Percentiles rank a stretch among this genome's conserved stretches.
These are phyloP conservation scores for Umbelopsis isabellina DNA, from an alignment of 192 early-diverging fungal species.

Conservation along the genomic window DNA sequence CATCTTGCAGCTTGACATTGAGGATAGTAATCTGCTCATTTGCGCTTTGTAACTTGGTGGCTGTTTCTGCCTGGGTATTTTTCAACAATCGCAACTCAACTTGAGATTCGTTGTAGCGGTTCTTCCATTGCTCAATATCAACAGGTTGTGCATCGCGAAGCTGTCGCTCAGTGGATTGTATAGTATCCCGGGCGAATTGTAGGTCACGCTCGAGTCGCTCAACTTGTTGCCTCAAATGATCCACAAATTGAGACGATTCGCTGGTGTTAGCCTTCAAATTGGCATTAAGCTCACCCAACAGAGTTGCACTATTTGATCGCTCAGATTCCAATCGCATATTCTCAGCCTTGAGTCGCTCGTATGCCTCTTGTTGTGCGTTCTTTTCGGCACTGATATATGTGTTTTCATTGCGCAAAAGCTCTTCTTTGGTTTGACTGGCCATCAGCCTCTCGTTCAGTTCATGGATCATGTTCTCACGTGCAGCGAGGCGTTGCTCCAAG, in stretches of 20 bases:
- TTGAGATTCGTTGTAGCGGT: slow-evolving; percentile 4
- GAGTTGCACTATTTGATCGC: slow-evolving; percentile 2
- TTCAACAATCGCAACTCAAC: slow-evolving; percentile 15
- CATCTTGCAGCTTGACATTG: slow-evolving; percentile 11
- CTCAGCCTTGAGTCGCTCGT: slow-evolving; percentile 17
- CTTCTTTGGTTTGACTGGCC: slow-evolving; percentile 14
- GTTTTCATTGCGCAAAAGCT: slow-evolving; percentile 4
- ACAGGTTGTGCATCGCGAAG: slow-evolving; percentile 7
- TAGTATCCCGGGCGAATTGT: slow-evolving; percentile 1
- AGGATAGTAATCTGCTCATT: slow-evolving; percentile 18
- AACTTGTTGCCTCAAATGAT: slow-evolving; percentile 17
- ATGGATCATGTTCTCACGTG: slow-evolving; percentile 14
- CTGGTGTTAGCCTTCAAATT: background rate
- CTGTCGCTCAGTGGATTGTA: slow-evolving; percentile 20
- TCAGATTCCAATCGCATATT: slow-evolving; percentile 23
- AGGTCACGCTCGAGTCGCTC: slow-evolving; percentile 19
- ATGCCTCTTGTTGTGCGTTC: slow-evolving; percentile 13
- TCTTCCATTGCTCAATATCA: slow-evolving; percentile 17
- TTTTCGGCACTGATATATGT: slow-evolving; percentile 4
- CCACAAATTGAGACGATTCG: slow-evolving; percentile 13
- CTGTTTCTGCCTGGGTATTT: slow-evolving; percentile 1
- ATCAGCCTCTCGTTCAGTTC: slow-evolving; percentile 5
- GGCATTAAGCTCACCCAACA: slow-evolving; percentile 14
- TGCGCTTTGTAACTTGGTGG: slow-evolving; percentile 3
- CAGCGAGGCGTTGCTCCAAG: slow-evolving; percentile 3